These are phyloP conservation scores for Microsporum canis DNA, from an alignment of 2,329 filamentous ascomycete species.

Conservation along the genomic window DNA sequence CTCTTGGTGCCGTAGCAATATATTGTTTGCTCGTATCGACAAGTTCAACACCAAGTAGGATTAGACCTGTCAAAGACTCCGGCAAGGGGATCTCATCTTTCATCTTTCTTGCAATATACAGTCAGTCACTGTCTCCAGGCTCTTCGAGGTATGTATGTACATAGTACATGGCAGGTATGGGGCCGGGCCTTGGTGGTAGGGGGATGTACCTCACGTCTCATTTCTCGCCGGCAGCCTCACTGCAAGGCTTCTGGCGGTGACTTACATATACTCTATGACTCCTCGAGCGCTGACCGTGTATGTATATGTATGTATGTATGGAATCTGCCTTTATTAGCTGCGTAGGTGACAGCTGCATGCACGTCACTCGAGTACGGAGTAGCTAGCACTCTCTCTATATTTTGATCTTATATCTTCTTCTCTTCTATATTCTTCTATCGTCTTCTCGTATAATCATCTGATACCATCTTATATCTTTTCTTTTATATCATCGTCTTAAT, in stretches of 20 bases:
- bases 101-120: too few species aligned
- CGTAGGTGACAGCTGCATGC: too few species aligned
- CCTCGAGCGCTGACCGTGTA: neutral
- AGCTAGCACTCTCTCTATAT: neutral
- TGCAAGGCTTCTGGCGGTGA: neutral
- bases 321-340: too few species aligned
- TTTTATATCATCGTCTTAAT: neutral
- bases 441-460: neutral
- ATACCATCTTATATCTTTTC: neutral
- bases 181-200: neutral
- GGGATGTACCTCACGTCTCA: conserved; percentile 3
- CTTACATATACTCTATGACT: neutral
- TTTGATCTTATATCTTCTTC: neutral
- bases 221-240: neutral
- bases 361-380: too few species aligned
- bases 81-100: too few species aligned
- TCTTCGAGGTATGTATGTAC: neutral
- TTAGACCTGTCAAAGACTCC: too few species aligned
- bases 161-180: neutral
- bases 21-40: neutral
- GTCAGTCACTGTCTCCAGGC: too few species aligned
- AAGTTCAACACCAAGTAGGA: neutral
- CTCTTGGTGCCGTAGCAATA: too few species aligned
- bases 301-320: neutral
- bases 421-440: neutral